A percentile compares a stretch with the other conserved stretches of the same genome.
Evolutionary conservation across 2,329 filamentous ascomycete genomes (phyloP).

Genomic region (Monosporascus sp.): DNA sequence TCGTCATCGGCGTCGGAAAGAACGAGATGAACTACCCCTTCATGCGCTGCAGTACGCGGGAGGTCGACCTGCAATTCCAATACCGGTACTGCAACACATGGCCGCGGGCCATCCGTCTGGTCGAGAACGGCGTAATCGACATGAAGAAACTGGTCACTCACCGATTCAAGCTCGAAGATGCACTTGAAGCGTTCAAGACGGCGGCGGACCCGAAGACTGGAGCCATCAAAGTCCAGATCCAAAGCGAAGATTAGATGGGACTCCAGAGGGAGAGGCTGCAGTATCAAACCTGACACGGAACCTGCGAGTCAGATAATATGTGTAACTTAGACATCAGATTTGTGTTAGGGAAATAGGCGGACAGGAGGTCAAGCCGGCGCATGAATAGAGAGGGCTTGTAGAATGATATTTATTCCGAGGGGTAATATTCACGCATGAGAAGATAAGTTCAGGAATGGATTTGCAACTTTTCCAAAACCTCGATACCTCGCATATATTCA

Average conservation of each 20-base stretch:
- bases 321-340: no score
- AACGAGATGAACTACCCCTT: conserved; percentile 95
- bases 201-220: conserved; percentile 84
- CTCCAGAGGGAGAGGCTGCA: background rate
- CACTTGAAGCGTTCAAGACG: conserved; percentile 82
- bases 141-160: conserved; percentile 82
- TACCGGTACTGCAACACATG: conserved; percentile 96
- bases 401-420: no score
- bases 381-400: no score
- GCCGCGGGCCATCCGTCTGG: conserved; percentile 84
- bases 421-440: no score
- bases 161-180: conserved; percentile 78
- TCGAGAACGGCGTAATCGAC: conserved; percentile 79
- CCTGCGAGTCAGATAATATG: no score
- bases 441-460: no score
- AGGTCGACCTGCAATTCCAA: conserved; percentile 94
- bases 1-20: conserved; percentile 91
- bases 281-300: background rate
- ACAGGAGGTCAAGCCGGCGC: no score
- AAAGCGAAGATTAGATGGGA: conserved; percentile 51
- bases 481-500: no score
- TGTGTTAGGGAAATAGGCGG: no score
- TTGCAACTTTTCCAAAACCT: no score
- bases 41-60: conserved; percentile 83
- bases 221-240: conserved; percentile 97